Evolutionary conservation across 345 rosid genomes (phyloP).

Genomic region (Eucalyptus grandis): DNA sequence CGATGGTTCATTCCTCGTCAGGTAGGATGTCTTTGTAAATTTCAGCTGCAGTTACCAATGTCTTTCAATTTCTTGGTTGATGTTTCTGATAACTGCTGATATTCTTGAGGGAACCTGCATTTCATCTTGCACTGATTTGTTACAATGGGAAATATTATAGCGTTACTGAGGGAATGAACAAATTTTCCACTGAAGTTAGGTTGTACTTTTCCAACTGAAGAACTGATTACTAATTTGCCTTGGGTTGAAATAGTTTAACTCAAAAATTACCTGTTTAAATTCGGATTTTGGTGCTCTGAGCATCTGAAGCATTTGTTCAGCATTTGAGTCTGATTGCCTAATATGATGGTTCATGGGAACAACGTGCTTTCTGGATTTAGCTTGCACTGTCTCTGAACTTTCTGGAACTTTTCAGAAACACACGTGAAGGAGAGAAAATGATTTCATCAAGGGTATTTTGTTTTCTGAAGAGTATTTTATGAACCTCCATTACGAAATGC

Average conservation of each 20-base stretch:
- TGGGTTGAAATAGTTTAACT: not conserved
- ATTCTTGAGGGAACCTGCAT: not conserved
- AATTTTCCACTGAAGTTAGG: not conserved
- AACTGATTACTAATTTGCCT: not conserved
- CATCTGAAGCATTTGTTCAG: not conserved
- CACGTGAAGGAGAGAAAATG: not conserved
- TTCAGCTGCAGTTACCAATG: not conserved
- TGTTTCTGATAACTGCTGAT: not conserved
- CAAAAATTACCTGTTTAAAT: not conserved
- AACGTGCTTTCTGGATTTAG: not conserved
- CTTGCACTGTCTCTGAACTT: not conserved
- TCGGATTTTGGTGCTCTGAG: not conserved
- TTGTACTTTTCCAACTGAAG: not conserved
- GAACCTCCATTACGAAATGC: not conserved
- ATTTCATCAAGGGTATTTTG: not conserved
- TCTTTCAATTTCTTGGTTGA: not conserved
- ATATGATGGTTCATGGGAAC: not conserved
- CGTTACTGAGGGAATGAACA: not conserved
- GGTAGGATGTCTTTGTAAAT: slow-evolving; percentile 16
- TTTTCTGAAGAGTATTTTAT: not conserved
- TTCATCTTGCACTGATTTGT: not conserved
- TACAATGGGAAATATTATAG: not conserved
- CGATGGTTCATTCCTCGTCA: slow-evolving; percentile 93
- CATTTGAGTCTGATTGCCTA: not conserved
- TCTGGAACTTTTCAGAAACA: not conserved